Base-by-base conservation (phyloP, 2,329 filamentous ascomycete genomes). In the Paraphoma chrysanthemicola region DNA sequence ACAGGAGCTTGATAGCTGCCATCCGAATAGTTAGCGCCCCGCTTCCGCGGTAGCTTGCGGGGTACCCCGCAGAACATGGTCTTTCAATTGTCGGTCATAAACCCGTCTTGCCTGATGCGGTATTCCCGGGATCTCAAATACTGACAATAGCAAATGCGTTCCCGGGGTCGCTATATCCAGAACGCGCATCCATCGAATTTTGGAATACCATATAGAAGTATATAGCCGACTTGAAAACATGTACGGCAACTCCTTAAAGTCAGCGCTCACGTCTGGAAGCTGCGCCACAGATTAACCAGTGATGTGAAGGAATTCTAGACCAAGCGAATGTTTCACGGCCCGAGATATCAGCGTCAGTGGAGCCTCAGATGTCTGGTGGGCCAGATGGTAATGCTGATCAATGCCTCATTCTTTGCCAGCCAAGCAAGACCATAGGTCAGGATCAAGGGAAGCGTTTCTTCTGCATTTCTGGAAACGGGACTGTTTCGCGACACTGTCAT, bases 51-150 rank as follows among this genome's bases (percentile, higher is more conserved):
- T 54, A 48, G 30, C 46, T 31, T 64, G 66, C 66, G 66, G 66
- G 64, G 64, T 66, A 62, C 66, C 64, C 66, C 64, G 62, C 66
- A 62, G 33, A 54, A 59, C 54, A 14, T 47, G 43, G 43, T 42
- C 43, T 10, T 28, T 45, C 49, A 56, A 44, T 44, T 55, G 42
- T 17, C 38, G 44, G 8, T 9, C 41, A 44, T 16, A 16, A 38
- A 1, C n/a, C 29, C 57, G 59, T 31, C 51, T 63, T 64, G 38
- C 62, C 49, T n/a, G 3, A 54, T 57, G 6, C 29, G 44, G 57
- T 57, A 59, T 45, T 43, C 48, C 59, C 59, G 55, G 17, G 39
- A 33, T 41, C 30, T 38, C 28, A 52, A 49, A 48, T 53, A 4
- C 48, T 41, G 44, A 56, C 48, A 17, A 43, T 43, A 39, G 12